phyloP scores from a whole-genome alignment of 805 yeast genomes.

The Starmerella kuoi region DNA sequence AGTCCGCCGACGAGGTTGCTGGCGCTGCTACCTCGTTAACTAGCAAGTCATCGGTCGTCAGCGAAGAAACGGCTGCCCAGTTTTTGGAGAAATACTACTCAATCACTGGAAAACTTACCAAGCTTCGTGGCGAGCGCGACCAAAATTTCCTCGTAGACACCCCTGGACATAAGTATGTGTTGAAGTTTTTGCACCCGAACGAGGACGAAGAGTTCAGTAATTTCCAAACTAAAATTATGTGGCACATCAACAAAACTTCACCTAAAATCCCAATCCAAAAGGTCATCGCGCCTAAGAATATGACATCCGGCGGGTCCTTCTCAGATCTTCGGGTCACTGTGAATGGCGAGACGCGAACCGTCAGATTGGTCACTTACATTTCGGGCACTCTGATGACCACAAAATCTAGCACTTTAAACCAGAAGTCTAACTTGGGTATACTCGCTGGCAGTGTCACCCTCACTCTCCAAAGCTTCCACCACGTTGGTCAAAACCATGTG shows the following conservation, averaged over 20 bases:
- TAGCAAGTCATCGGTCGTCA: not conserved
- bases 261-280: conserved; percentile 12
- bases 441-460: conserved; percentile 8
- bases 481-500: conserved; percentile 9
- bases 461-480: conserved; percentile 7
- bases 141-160: conserved; percentile 5
- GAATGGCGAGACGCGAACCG: conserved; percentile 3
- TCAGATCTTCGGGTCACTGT: conserved; percentile 1
- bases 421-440: conserved; percentile 6
- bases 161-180: not conserved
- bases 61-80: not conserved
- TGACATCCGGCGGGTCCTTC: not conserved
- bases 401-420: not conserved
- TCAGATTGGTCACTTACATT: conserved; percentile 9
- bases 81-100: conserved; percentile 3
- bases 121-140: conserved; percentile 13
- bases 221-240: conserved; percentile 9
- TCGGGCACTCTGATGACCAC: conserved; percentile 6
- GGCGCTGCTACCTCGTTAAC: not conserved
- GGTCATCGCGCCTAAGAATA: not conserved
- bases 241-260: conserved; percentile 2
- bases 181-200: conserved; percentile 16
- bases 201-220: conserved; percentile 9
- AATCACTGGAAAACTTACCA: not conserved
- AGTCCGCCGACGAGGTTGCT: not conserved